Evolutionary conservation across 192 early-diverging fungal species (phyloP), one percentile per base, ranked within the genome.

Genomic region (Fimicolochytrium jonesii): DNA sequence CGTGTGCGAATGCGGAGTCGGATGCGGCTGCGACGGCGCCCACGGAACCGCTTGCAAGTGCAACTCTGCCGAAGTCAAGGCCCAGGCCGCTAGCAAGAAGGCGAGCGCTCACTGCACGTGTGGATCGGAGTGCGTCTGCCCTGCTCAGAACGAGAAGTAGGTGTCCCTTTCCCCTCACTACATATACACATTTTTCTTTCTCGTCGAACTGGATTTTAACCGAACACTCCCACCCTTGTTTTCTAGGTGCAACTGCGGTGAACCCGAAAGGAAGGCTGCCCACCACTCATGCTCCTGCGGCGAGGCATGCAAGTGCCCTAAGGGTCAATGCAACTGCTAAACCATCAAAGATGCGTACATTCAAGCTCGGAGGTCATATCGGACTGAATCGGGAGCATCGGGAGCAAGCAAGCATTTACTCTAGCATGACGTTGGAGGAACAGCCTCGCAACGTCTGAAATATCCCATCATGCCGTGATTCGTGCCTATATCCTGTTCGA

Each of bases 51-150:
- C 10, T 18, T 55, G 53, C 53, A 55, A 13, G 3, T 55, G 53
- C 53, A 55, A 55, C 53, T n/a, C 17, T 30, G 53, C 53, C 34
- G 53, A 55, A 35, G 53, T 55, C 53, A 33, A 55, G 53, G 53
- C 53, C 29, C 33, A 55, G 26, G 53, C 33, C n/a, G 33, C 33
- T 6, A 2, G 15, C 6, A n/a, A 33, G 10, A 15, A 26, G 4
- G 29, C 31, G 4, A 20, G 2, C 18, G 26, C 29, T 4, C 33
- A 34, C 3, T 55, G 53, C 33, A 37, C 13, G 33, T 55, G 53
- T 34, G 53, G 53, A 11, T 5, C 13, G 3, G 18, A 36, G 2
- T 55, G 53, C 53, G 53, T 55, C 28, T 55, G 53, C 33, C 33
- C 53, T 36, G 53, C 53, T 4, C 13, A 37, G 31, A 13, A 55